A percentile compares a stretch with the other conserved stretches of the same genome.
phyloP scores from a whole-genome alignment of 2,329 filamentous ascomycete genomes.

The Cladorrhinum sp. region DNA sequence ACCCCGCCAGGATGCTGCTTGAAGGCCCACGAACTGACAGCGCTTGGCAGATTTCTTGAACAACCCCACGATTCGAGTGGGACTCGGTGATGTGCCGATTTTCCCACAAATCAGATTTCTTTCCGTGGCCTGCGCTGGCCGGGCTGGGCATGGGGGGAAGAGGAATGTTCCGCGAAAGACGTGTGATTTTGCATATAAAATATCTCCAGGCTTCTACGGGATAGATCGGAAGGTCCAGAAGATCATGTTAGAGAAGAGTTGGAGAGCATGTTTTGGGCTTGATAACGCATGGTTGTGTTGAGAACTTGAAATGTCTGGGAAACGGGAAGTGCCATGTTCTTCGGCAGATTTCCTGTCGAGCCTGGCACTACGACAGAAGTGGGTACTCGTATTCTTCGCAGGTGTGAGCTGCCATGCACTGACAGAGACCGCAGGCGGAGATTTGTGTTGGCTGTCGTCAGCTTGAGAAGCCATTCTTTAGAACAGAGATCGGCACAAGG shows the following conservation, averaged over 20 bases:
- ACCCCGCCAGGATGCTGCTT: conserved; percentile 20
- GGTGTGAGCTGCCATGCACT: no score
- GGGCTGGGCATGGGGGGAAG: not conserved
- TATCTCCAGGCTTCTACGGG: no score
- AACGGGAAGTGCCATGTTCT: not conserved
- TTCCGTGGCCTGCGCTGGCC: not conserved
- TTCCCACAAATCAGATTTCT: conserved; percentile 36
- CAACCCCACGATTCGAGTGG: conserved; percentile 1
- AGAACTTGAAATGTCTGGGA: no score
- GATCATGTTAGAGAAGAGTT: no score
- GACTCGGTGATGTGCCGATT: conserved; percentile 28
- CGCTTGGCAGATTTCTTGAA: conserved; percentile 11
- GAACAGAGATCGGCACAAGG: not conserved
- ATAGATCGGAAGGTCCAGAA: no score
- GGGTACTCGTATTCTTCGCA: not conserved
- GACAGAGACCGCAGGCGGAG: no score
- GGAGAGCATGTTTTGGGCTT: no score
- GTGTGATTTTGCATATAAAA: no score
- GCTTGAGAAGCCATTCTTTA: not conserved
- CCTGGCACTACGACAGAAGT: not conserved
- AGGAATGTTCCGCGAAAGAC: not conserved
- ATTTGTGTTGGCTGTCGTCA: no score
- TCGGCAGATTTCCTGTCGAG: not conserved
- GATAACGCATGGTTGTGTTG: no score
- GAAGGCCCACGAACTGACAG: conserved; percentile 13